These are phyloP conservation scores for Solanum corneliomulleri DNA, from an alignment of 257 asterid species.

Conservation along the genomic window DNA sequence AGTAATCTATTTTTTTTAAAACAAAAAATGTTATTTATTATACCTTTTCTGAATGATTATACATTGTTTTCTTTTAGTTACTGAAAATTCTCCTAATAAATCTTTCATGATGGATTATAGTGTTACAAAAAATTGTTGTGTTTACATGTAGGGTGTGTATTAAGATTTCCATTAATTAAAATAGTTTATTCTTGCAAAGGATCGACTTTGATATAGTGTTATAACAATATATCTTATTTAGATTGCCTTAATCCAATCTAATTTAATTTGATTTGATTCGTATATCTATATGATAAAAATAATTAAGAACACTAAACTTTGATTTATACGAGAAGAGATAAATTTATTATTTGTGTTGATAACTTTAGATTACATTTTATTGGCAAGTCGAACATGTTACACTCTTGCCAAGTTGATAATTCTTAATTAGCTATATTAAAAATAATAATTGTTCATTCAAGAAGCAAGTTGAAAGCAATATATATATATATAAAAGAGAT, in stretches of 20 bases:
- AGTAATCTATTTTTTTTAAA: not conserved
- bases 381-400: not conserved
- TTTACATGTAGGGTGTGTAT: too few species aligned
- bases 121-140: too few species aligned
- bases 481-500: too few species aligned
- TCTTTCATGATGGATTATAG: not conserved
- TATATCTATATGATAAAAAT: not conserved
- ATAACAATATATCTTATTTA: not conserved
- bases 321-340: not conserved
- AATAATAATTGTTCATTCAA: not conserved
- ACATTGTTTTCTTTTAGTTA: not conserved
- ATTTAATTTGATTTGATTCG: not conserved
- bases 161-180: too few species aligned
- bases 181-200: not conserved
- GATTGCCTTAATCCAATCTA: not conserved
- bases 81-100: not conserved
- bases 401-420: not conserved
- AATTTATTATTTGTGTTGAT: not conserved
- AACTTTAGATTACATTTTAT: not conserved
- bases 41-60: not conserved
- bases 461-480: not conserved
- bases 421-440: not conserved
- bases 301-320: not conserved
- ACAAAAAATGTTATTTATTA: not conserved
- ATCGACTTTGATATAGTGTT: not conserved